phyloP scores from a whole-genome alignment of 345 rosid species.

The Lenwebbia sp. region DNA sequence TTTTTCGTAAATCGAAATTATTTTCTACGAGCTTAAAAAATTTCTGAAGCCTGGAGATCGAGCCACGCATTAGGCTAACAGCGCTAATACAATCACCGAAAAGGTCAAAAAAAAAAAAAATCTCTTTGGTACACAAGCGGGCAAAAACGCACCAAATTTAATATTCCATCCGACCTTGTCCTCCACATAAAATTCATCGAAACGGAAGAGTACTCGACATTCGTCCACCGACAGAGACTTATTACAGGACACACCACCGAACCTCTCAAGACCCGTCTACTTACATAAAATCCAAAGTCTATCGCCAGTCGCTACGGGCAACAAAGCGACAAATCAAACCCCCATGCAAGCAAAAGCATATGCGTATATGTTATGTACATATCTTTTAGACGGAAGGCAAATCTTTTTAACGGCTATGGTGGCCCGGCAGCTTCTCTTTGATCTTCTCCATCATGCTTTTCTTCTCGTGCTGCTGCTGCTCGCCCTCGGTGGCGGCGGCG shows the following conservation, averaged over 20 bases:
- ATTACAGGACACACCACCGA: background rate
- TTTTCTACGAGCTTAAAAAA: background rate
- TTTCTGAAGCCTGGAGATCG: background rate
- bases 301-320: background rate
- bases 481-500: background rate
- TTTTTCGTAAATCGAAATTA: no score
- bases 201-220: background rate
- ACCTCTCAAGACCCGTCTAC: background rate
- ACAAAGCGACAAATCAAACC: background rate
- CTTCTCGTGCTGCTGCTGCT: conserved; percentile 36
- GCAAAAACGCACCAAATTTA: background rate
- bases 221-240: background rate
- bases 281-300: background rate
- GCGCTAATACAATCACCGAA: background rate
- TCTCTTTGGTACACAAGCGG: background rate
- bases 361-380: background rate
- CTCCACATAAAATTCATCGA: background rate
- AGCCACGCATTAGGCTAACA: background rate
- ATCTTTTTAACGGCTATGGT: conserved; percentile 2
- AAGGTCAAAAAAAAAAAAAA: no score
- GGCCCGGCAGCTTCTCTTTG: conserved; percentile 68
- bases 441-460: conserved; percentile 67
- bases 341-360: background rate
- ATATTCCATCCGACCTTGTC: background rate
- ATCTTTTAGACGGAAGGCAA: background rate